A percentile compares a stretch with the other conserved stretches of the same genome.
Conservation (phyloP, 345 rosid genomes). For the Gossypium mustelinum region DNA sequence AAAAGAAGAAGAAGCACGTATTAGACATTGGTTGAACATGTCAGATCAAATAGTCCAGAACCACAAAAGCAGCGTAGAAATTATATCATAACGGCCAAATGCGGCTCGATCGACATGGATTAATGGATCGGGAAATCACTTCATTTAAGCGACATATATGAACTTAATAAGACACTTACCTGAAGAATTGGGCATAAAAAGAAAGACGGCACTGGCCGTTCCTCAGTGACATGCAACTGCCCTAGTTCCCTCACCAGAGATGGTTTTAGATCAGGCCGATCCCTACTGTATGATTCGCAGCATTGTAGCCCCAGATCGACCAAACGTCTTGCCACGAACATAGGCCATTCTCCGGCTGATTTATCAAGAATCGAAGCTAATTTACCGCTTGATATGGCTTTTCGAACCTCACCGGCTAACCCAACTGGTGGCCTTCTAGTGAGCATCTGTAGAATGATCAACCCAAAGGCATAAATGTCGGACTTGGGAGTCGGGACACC, state of each 20-base stretch:
- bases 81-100: not conserved
- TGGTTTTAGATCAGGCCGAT: conserved; percentile 57
- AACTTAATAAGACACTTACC: conserved; percentile 28
- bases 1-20: conserved; percentile 1
- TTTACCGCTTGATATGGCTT: conserved; percentile 38
- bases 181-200: conserved; percentile 71
- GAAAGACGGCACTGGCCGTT: conserved; percentile 59
- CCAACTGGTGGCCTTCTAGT: conserved; percentile 55
- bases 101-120: not conserved
- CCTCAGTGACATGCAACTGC: conserved; percentile 50
- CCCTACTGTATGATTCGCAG: conserved; percentile 45
- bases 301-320: conserved; percentile 55
- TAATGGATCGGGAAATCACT: not conserved
- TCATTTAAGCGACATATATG: not conserved
- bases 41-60: not conserved
- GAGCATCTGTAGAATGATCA: conserved; percentile 61
- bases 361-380: conserved; percentile 48
- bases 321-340: conserved; percentile 39
- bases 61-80: not conserved
- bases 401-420: conserved; percentile 47
- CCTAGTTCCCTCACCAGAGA: conserved; percentile 59
- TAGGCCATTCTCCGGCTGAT: conserved; percentile 71
- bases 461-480: conserved; percentile 57
- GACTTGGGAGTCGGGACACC: conserved; percentile 60
- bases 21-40: not conserved